Percentiles rank a stretch among this genome's conserved stretches.
Conservation (phyloP, 768 basidiomycete species). For the Pleurotus salmoneostramineus region DNA sequence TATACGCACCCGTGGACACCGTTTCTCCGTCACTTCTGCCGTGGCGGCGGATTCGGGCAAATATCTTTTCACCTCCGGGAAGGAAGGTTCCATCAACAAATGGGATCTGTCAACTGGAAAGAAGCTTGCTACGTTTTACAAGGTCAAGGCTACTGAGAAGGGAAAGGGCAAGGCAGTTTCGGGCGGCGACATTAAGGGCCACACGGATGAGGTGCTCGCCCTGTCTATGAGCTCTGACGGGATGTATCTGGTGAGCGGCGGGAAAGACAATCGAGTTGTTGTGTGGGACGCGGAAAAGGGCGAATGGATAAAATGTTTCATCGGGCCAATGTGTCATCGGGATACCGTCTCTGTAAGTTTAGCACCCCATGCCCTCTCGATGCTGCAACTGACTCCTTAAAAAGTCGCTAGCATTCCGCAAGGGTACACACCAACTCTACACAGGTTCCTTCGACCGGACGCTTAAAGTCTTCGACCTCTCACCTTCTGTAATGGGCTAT, state of each 20-base stretch:
- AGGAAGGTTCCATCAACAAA: slow-evolving; percentile 87
- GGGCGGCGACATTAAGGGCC: slow-evolving; percentile 55
- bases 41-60: slow-evolving; percentile 68
- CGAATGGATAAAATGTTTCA: slow-evolving; percentile 76
- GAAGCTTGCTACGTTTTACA: slow-evolving; percentile 55
- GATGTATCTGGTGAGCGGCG: slow-evolving; percentile 80
- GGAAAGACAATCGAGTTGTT: slow-evolving; percentile 76
- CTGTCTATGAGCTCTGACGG: slow-evolving; percentile 87
- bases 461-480: slow-evolving; percentile 78
- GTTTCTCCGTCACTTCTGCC: slow-evolving; percentile 79
- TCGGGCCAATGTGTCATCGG: slow-evolving; percentile 71
- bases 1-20: slow-evolving; percentile 69
- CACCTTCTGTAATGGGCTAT: slow-evolving; percentile 77
- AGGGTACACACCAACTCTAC: slow-evolving; percentile 71
- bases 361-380: neutral
- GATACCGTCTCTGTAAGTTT: slow-evolving; percentile 32
- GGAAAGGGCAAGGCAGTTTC: slow-evolving; percentile 43
- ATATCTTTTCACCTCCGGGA: slow-evolving; percentile 84
- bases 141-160: slow-evolving; percentile 51
- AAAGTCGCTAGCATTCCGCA: slow-evolving; percentile 72
- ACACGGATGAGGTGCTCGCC: slow-evolving; percentile 81
- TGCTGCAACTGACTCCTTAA: neutral
- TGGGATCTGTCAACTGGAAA: slow-evolving; percentile 73
- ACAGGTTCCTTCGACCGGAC: slow-evolving; percentile 84
- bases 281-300: slow-evolving; percentile 81